A percentile compares a stretch with the other conserved stretches of the same genome.
These are phyloP conservation scores for Lithospermum erythrorhizon DNA, from an alignment of 257 asterid genomes.

Conservation along the genomic window DNA sequence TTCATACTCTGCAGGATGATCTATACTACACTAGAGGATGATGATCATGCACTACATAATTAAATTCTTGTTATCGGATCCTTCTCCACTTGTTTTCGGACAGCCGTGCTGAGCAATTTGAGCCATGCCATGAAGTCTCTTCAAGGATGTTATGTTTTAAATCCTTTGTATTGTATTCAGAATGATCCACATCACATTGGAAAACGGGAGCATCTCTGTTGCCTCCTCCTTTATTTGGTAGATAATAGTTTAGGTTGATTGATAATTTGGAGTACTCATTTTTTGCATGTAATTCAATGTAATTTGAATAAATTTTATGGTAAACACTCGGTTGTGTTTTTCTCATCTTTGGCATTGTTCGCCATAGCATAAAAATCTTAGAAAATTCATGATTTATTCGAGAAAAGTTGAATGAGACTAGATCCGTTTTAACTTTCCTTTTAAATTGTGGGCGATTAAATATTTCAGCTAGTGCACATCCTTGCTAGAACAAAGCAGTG, in stretches of 20 bases:
- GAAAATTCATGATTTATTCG: too few relatives aligned
- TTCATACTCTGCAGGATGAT: constrained; percentile 47
- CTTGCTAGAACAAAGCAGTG: too few relatives aligned
- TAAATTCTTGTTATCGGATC: background rate
- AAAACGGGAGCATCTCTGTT: constrained; percentile 30
- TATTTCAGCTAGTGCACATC: too few relatives aligned
- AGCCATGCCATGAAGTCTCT: background rate
- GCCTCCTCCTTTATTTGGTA: background rate
- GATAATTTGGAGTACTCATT: background rate
- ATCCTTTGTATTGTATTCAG: constrained; percentile 24
- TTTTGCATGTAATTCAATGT: too few relatives aligned
- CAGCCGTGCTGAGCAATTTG: background rate
- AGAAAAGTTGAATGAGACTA: too few relatives aligned
- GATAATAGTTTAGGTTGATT: too few relatives aligned
- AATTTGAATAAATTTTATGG: too few relatives aligned
- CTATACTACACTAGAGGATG: constrained; percentile 76
- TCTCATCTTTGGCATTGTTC: too few relatives aligned
- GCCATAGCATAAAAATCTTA: too few relatives aligned
- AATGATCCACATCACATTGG: constrained; percentile 75
- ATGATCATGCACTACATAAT: constrained; percentile 22
- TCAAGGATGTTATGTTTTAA: background rate
- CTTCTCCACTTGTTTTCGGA: background rate
- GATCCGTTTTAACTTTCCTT: too few relatives aligned
- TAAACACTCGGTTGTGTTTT: too few relatives aligned
- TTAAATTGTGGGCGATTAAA: too few relatives aligned